Evolutionary conservation across 331 rosid genomes (phyloP).

Genomic region (Saraca asoca): DNA sequence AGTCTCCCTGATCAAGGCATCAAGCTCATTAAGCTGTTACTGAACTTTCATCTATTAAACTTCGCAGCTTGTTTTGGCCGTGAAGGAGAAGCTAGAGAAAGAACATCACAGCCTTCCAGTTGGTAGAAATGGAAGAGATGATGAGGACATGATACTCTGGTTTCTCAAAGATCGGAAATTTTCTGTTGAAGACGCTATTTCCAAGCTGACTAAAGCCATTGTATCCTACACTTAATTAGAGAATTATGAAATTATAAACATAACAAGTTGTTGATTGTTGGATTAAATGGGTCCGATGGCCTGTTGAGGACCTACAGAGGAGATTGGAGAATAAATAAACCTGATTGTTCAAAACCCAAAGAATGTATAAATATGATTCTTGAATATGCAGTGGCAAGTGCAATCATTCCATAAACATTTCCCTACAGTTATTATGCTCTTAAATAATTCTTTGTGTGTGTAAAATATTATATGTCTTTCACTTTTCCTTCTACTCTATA

Average conservation of each 20-base stretch:
- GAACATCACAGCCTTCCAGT: conserved; percentile 62
- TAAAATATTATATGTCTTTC: conserved; percentile 21
- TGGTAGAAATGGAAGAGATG: conserved; percentile 91
- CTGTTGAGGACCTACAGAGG: background rate
- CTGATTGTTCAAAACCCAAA: background rate
- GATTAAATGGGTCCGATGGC: background rate
- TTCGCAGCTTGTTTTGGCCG: conserved; percentile 74
- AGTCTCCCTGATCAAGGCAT: background rate
- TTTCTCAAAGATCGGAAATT: conserved; percentile 86
- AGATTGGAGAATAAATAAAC: background rate
- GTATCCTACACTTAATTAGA: conserved; percentile 53
- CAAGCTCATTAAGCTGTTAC: background rate
- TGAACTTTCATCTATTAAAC: background rate
- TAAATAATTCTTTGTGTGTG: conserved; percentile 9
- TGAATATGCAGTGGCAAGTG: background rate
- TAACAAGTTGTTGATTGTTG: background rate
- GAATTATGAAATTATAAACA: background rate
- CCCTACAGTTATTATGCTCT: conserved; percentile 3
- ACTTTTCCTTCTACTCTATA: conserved; percentile 35
- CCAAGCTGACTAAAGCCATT: conserved; percentile 77
- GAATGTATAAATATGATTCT: background rate
- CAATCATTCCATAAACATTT: background rate
- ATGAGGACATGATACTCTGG: conserved; percentile 92
- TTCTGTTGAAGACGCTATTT: conserved; percentile 61
- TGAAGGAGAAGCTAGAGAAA: conserved; percentile 78